Evolutionary conservation across 352 stramenopile species (phyloP).

Genomic region (Phytophthora brassicae): DNA sequence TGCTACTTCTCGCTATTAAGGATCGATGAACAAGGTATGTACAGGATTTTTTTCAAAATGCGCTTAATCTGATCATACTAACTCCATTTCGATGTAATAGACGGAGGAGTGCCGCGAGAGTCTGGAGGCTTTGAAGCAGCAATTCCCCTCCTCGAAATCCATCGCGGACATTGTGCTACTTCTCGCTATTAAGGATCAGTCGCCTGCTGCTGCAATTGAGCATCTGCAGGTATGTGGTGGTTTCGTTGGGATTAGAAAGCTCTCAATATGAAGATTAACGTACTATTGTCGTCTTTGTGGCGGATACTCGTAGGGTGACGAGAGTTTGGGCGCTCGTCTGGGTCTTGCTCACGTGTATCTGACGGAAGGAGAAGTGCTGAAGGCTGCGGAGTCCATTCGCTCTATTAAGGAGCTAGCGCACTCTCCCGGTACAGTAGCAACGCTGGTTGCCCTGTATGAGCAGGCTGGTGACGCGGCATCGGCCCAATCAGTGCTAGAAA

Average conservation of each 20-base stretch:
- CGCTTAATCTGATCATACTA: background rate
- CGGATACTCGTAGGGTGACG: constrained; percentile 33
- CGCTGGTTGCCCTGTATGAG: constrained; percentile 75
- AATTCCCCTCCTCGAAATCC: constrained; percentile 59
- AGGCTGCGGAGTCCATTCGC: constrained; percentile 61
- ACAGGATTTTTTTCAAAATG: too few relatives aligned
- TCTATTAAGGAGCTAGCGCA: constrained; percentile 67
- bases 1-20: constrained; percentile 69
- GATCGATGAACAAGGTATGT: too few relatives aligned
- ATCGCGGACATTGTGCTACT: constrained; percentile 68
- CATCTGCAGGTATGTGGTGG: constrained; percentile 36
- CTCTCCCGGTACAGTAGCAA: constrained; percentile 77
- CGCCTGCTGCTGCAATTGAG: constrained; percentile 50
- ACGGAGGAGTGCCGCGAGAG: constrained; percentile 64
- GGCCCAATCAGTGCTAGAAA: constrained; percentile 54
- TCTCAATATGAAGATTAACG: background rate
- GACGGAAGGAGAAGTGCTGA: constrained; percentile 44
- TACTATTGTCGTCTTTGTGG: background rate
- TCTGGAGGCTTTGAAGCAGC: constrained; percentile 52
- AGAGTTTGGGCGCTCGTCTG: constrained; percentile 63
- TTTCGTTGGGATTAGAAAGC: background rate
- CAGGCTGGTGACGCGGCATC: constrained; percentile 51
- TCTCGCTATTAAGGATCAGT: constrained; percentile 68
- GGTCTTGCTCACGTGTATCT: constrained; percentile 72
- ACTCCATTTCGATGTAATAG: constrained; percentile 30